Base-by-base conservation (phyloP, 2,329 filamentous ascomycete species). In the Stachybotrys elegans region DNA sequence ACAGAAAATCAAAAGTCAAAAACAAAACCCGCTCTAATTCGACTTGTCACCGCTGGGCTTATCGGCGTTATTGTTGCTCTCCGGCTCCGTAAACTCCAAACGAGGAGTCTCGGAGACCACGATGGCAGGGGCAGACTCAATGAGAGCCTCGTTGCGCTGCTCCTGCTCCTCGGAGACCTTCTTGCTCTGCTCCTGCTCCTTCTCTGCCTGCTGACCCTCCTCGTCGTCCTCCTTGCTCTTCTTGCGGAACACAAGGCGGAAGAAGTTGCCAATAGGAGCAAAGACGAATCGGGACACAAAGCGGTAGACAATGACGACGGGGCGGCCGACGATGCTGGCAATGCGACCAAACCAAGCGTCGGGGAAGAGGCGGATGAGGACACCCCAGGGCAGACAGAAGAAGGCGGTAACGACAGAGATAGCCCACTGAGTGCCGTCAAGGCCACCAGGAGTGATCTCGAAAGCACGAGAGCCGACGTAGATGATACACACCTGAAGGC, bases 401-500 rank as follows among this genome's bases (percentile, higher is more conserved):
- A 69, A 61, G 2, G 71, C 75, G 4, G 75, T 29, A 3, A 50
- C 73, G 46, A 95, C 77, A 4, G 88, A 93, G 47, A 90, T 78
- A n/a, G 75, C 88, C 89, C 88, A 95, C 59, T 94, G 86, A 36
- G 76, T 70, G 37, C 79, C 82, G 45, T 80, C 81, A 38, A 95
- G 65, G 36, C 48, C 48, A 22, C 39, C 47, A 5, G 49, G 48
- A 4, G 43, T 52, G 36, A 91, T 86, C 35, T 78, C 77, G 69
- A 95, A 92, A 2, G 89, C 88, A 11, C 72, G 66, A 32, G 86
- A 83, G 49, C 89, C 89, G 44, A 94, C 79, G 53, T 87, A 93
- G 52, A 94, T 78, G 58, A 95, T 95, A 67, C 94, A 78, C 17
- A 90, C 70, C 58, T 95, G 90, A 8, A 87, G 87, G 50, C 80